A percentile compares a stretch with the other conserved stretches of the same genome.
These are phyloP conservation scores for Dryas drummondii DNA, from an alignment of 306 rosid genomes.

Conservation along the genomic window DNA sequence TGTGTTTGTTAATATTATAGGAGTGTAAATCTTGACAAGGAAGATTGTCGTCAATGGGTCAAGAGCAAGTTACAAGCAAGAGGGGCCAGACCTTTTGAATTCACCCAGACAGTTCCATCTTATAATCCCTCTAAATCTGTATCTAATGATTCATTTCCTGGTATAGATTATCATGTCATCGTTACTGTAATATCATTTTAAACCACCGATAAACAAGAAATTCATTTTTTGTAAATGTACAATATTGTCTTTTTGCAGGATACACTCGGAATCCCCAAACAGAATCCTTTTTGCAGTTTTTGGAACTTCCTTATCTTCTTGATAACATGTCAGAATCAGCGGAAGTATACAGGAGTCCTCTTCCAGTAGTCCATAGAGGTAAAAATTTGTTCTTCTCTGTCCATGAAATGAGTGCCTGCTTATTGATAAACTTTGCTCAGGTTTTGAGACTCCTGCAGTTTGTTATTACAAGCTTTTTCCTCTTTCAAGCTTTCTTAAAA, in stretches of 20 bases:
- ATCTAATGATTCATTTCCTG: conserved; percentile 29
- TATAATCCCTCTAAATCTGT: conserved; percentile 58
- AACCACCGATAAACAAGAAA: neutral
- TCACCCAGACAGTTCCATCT: conserved; percentile 67
- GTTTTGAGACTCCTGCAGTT: neutral
- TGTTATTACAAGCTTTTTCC: neutral
- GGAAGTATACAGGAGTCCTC: conserved; percentile 40
- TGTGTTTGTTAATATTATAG: conserved; percentile 38
- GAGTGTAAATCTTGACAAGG: conserved; percentile 42
- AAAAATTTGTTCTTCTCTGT: conserved; percentile 18
- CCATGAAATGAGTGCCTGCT: neutral
- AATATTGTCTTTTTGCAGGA: conserved; percentile 41
- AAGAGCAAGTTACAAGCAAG: conserved; percentile 60
- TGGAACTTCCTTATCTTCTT: conserved; percentile 88
- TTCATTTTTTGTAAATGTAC: neutral
- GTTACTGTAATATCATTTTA: conserved; percentile 5
- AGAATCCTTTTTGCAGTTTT: conserved; percentile 69
- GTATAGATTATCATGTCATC: conserved; percentile 34
- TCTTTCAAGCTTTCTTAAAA: neutral
- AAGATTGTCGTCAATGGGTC: conserved; percentile 75
- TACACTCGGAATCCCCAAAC: conserved; percentile 76
- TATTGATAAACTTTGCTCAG: neutral
- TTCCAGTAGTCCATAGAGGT: conserved; percentile 53
- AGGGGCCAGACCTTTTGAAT: conserved; percentile 76
- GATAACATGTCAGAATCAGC: conserved; percentile 49